These are phyloP conservation scores for Drechslera avenae DNA, from an alignment of 2,329 filamentous ascomycete genomes.

Conservation along the genomic window DNA sequence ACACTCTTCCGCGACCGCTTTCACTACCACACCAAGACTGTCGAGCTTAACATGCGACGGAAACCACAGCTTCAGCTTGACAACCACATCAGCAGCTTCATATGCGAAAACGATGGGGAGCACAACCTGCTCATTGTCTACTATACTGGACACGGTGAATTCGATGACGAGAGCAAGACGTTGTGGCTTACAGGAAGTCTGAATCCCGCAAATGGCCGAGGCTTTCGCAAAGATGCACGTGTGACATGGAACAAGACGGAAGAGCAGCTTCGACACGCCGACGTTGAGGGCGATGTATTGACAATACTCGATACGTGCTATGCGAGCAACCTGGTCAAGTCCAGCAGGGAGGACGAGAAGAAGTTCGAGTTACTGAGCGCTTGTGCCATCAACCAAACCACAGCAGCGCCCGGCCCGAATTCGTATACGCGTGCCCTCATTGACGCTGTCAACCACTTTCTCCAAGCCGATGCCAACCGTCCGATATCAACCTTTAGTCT, in stretches of 20 bases:
- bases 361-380: slow-evolving; percentile 45
- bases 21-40: slow-evolving; percentile 36
- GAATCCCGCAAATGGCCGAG: slow-evolving; percentile 20
- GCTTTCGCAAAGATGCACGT: slow-evolving; percentile 32
- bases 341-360: slow-evolving; percentile 26
- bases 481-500: slow-evolving; percentile 41
- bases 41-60: slow-evolving; percentile 39
- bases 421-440: slow-evolving; percentile 47
- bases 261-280: slow-evolving; percentile 30
- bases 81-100: slow-evolving; percentile 33
- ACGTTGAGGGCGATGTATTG: slow-evolving; percentile 43
- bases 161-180: slow-evolving; percentile 23
- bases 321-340: slow-evolving; percentile 43
- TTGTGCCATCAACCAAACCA: slow-evolving; percentile 34
- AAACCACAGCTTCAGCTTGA: slow-evolving; percentile 46
- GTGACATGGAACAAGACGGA: slow-evolving; percentile 46
- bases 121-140: slow-evolving; percentile 47
- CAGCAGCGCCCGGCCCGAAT: slow-evolving; percentile 33
- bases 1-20: slow-evolving; percentile 37
- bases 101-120: slow-evolving; percentile 36
- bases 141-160: slow-evolving; percentile 48
- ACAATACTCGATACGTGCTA: slow-evolving; percentile 50
- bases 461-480: slow-evolving; percentile 23
- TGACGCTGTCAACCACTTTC: slow-evolving; percentile 33
- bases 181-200: slow-evolving; percentile 34